Conservation (phyloP, 768 basidiomycete genomes). For the Podaxis pistillaris region DNA sequence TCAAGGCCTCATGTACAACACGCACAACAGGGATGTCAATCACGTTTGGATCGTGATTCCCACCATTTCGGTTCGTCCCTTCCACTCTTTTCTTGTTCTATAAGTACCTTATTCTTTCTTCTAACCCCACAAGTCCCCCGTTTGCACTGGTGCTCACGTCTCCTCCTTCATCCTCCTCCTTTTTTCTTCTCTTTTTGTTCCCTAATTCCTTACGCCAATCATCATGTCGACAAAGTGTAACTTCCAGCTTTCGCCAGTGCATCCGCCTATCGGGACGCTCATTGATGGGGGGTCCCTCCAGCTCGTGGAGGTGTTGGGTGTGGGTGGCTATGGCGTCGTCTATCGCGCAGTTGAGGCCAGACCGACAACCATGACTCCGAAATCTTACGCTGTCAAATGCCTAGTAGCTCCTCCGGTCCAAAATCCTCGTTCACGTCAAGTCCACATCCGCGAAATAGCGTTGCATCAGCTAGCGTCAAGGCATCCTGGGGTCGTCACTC, state of each 20-base stretch:
- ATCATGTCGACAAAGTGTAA: slow-evolving; percentile 37
- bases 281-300: slow-evolving; percentile 88
- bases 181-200: slow-evolving; percentile 20
- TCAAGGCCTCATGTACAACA: slow-evolving; percentile 79
- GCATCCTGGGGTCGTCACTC: slow-evolving; percentile 84
- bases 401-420: slow-evolving; percentile 57
- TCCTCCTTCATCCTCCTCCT: slow-evolving; percentile 19
- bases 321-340: slow-evolving; percentile 95
- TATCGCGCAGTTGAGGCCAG: slow-evolving; percentile 81
- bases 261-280: slow-evolving; percentile 71
- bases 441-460: slow-evolving; percentile 91
- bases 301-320: slow-evolving; percentile 87
- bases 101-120: slow-evolving; percentile 20
- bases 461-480: slow-evolving; percentile 80
- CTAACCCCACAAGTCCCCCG: slow-evolving; percentile 39
- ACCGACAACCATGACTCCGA: slow-evolving; percentile 37
- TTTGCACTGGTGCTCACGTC: slow-evolving; percentile 46
- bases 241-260: slow-evolving; percentile 40
- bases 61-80: slow-evolving; percentile 15
- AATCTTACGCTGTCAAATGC: slow-evolving; percentile 92
- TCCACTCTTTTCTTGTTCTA: slow-evolving; percentile 17
- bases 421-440: slow-evolving; percentile 63
- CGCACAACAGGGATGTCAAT: slow-evolving; percentile 50
- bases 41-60: slow-evolving; percentile 34
- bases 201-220: slow-evolving; percentile 18